Evolutionary conservation across 805 yeast species (phyloP).

Genomic region (Nakazawaea molendinolei): DNA sequence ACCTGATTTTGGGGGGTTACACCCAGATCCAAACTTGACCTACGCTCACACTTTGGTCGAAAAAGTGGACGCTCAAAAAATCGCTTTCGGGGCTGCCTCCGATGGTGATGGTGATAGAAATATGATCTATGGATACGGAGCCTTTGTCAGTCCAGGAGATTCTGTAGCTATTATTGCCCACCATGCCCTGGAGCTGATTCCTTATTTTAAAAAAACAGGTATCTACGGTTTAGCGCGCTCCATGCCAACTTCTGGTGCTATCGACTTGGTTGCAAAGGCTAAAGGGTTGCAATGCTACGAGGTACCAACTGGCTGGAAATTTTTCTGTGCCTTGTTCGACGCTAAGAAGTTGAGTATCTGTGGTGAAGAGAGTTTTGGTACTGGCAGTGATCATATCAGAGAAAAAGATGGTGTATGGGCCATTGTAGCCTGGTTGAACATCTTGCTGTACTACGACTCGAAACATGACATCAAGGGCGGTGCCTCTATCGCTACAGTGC

Average conservation of each 20-base stretch:
- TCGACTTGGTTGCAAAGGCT: constrained; percentile 81
- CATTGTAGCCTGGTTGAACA: constrained; percentile 92
- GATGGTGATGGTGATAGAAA: constrained; percentile 99
- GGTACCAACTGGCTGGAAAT: constrained; percentile 99
- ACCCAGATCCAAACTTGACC: constrained; percentile 96
- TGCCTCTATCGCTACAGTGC: constrained; percentile 74
- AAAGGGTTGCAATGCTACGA: constrained; percentile 77
- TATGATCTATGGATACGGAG: constrained; percentile 93
- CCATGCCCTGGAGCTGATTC: constrained; percentile 75
- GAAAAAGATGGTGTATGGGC: constrained; percentile 99
- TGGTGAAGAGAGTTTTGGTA: constrained; percentile 97
- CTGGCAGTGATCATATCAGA: constrained; percentile 95
- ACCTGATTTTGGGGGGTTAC: constrained; percentile 95
- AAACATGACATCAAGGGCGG: constrained; percentile 37
- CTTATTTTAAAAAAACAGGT: constrained; percentile 84
- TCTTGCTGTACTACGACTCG: constrained; percentile 73
- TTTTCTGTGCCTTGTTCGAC: constrained; percentile 92
- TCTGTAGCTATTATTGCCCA: constrained; percentile 97
- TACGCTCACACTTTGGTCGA: constrained; percentile 86
- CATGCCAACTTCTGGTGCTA: constrained; percentile 95
- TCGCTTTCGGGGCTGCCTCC: constrained; percentile 97
- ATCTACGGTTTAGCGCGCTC: constrained; percentile 92
- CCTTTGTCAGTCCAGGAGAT: constrained; percentile 98
- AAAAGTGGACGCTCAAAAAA: constrained; percentile 71
- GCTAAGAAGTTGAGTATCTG: constrained; percentile 90